Conservation (phyloP, 306 rosid species). For the Trifolium pratense region DNA sequence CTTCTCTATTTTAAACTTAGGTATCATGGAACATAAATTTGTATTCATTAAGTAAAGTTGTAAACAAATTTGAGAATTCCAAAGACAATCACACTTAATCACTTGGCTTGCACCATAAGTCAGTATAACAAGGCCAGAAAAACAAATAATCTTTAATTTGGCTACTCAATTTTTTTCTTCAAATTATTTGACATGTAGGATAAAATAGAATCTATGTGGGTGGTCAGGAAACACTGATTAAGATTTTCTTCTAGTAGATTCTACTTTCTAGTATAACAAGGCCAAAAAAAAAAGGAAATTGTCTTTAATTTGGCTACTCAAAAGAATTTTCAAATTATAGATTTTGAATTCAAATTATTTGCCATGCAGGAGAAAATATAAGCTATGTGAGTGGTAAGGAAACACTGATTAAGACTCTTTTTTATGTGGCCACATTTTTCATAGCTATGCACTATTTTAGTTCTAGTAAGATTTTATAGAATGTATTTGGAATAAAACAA, state of each 20-base stretch:
- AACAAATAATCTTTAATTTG: background rate
- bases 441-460: background rate
- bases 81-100: background rate
- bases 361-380: background rate
- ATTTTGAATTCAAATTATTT: background rate
- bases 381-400: background rate
- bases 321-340: background rate
- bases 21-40: too few relatives aligned
- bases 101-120: background rate
- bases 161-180: too few relatives aligned
- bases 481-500: background rate
- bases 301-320: background rate
- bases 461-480: background rate
- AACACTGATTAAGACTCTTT: background rate
- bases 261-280: background rate
- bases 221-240: too few relatives aligned
- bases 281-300: background rate
- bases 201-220: too few relatives aligned
- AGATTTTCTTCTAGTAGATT: too few relatives aligned
- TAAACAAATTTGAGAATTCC: background rate
- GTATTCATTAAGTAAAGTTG: background rate
- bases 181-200: too few relatives aligned
- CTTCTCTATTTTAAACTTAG: too few relatives aligned
- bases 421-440: background rate
- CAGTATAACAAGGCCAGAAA: background rate